A percentile compares a stretch with the other conserved stretches of the same genome.
Evolutionary conservation across 2,329 filamentous ascomycete species (phyloP).

Genomic region (Aspergillus udagawae): DNA sequence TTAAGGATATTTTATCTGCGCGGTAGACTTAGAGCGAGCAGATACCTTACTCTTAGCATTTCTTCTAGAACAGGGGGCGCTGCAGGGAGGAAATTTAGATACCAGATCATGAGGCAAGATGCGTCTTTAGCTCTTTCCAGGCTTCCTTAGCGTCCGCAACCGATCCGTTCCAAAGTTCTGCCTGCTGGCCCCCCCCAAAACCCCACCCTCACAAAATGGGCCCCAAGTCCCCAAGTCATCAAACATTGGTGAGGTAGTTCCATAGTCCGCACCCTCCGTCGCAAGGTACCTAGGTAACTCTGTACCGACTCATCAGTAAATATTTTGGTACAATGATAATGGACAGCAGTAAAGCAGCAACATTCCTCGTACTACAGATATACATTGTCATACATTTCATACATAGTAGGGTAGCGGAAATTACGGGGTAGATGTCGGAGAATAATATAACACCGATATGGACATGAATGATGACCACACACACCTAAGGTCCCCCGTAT

Average conservation of each 20-base stretch:
- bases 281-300: neutral
- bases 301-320: neutral
- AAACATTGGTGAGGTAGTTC: neutral
- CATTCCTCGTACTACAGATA: neutral
- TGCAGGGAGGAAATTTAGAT: neutral
- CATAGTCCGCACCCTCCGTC: neutral
- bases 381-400: neutral
- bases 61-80: constrained; percentile 10
- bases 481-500: neutral
- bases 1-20: neutral
- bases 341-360: neutral
- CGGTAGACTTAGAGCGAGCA: neutral
- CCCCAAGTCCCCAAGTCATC: neutral
- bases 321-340: neutral
- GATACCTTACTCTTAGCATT: neutral
- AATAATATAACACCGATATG: neutral
- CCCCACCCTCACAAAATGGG: too few species aligned
- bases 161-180: neutral
- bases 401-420: neutral
- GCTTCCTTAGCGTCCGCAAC: constrained; percentile 8
- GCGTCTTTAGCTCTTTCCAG: neutral
- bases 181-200: neutral
- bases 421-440: neutral
- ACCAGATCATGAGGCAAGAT: neutral
- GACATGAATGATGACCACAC: neutral